These are phyloP conservation scores for Syzygium grande DNA, from an alignment of 345 rosid species.

Conservation along the genomic window DNA sequence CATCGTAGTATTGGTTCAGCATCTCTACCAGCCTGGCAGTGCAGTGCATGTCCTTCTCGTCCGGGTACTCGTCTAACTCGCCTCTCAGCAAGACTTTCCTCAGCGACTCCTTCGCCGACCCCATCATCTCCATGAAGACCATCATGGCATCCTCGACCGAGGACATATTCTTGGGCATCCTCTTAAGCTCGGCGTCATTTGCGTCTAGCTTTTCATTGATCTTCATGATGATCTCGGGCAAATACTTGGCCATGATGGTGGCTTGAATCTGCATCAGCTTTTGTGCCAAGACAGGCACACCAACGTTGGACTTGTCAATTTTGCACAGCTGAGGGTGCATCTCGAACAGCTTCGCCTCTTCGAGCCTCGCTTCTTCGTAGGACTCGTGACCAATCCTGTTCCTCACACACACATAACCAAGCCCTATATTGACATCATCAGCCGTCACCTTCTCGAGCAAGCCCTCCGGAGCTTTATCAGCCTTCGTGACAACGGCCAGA, in stretches of 20 bases:
- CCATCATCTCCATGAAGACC: constrained; percentile 29
- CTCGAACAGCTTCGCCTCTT: constrained; percentile 17
- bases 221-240: constrained; percentile 17
- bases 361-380: constrained; percentile 18
- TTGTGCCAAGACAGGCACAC: constrained; percentile 26
- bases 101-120: constrained; percentile 32
- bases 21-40: constrained; percentile 18
- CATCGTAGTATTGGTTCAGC: background rate
- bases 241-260: constrained; percentile 11
- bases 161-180: constrained; percentile 17
- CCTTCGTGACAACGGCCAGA: constrained; percentile 44
- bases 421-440: constrained; percentile 43
- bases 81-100: constrained; percentile 25
- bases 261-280: constrained; percentile 28
- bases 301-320: constrained; percentile 29
- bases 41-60: constrained; percentile 22
- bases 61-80: constrained; percentile 31
- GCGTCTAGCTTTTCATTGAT: constrained; percentile 20
- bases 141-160: constrained; percentile 25
- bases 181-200: background rate
- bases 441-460: constrained; percentile 33
- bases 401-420: constrained; percentile 43
- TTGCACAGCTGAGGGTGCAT: constrained; percentile 9
- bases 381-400: constrained; percentile 31
- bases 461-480: constrained; percentile 44